Evolutionary conservation across 768 basidiomycete genomes (phyloP).

Genomic region (Suillus cothurnatus): DNA sequence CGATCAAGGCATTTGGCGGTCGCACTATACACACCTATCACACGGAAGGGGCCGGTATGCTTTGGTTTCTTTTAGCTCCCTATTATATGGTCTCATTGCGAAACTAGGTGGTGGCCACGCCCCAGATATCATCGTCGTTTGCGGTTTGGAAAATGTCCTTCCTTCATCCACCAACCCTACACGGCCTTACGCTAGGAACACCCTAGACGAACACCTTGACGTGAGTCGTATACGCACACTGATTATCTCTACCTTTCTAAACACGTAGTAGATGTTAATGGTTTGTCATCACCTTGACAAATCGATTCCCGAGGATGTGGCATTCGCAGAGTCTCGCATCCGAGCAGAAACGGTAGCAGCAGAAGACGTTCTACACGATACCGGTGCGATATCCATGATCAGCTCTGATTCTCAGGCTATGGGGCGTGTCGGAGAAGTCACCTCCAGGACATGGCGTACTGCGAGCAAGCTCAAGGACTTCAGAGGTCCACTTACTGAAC

Average conservation of each 20-base stretch:
- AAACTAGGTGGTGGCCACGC: slow-evolving; percentile 86
- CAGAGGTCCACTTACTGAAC: slow-evolving; percentile 66
- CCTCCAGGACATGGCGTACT: slow-evolving; percentile 92
- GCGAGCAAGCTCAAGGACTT: slow-evolving; percentile 91
- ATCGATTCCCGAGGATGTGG: slow-evolving; percentile 89
- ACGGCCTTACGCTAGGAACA: slow-evolving; percentile 87
- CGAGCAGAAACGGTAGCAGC: slow-evolving; percentile 96
- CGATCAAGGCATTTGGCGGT: slow-evolving; percentile 85
- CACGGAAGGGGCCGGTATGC: slow-evolving; percentile 86
- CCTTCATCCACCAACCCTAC: slow-evolving; percentile 98
- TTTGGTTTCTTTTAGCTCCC: neutral
- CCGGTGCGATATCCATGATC: slow-evolving; percentile 95
- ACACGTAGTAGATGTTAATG: slow-evolving; percentile 85
- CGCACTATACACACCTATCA: slow-evolving; percentile 98
- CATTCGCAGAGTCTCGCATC: slow-evolving; percentile 97
- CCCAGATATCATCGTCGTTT: slow-evolving; percentile 98
- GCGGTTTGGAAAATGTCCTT: slow-evolving; percentile 83
- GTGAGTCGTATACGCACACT: slow-evolving; percentile 47
- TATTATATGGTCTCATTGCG: neutral
- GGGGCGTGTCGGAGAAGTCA: slow-evolving; percentile 96
- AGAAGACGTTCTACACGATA: slow-evolving; percentile 93
- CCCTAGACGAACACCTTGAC: slow-evolving; percentile 95
- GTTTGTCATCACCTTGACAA: slow-evolving; percentile 98
- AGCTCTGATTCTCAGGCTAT: slow-evolving; percentile 97
- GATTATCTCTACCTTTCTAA: slow-evolving; percentile 4